Base-by-base conservation (phyloP, 2,329 filamentous ascomycete species). In the Hymenoscyphus occultus region DNA sequence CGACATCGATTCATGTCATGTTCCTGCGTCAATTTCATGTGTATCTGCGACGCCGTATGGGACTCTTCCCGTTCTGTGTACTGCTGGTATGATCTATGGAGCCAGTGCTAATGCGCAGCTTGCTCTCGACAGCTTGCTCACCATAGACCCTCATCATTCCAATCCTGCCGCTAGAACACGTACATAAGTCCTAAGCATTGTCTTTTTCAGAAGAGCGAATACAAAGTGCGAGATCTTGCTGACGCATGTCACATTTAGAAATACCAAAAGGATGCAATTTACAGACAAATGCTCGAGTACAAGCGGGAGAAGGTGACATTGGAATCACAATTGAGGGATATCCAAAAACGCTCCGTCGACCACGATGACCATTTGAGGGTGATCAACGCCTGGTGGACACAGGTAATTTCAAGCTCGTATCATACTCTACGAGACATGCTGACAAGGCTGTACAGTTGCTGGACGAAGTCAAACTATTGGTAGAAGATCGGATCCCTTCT, bases 261-360 rank as follows among this genome's bases (percentile, higher is more conserved):
- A 76, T 95, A 90, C 74, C 91, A 94, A 80, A 99, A 98, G 80
- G 95, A 97, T 81, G 95, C 95, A 69, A 97, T 99, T 76, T 90
- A 91, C 74, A 92, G 96, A 65, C 94, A 97, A 80, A 97, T 99
- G 93, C 91, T 93, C 76, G 95, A 98, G 79, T 97, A 96, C 79
- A 97, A 96, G 80, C 89, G 95, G 72, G 92, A 96, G 76, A 93
- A 93, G 76, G 83, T 85, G 65, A 90, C 90, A 51, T 81, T 96
- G 68, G 93, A 98, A 80, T 83, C 86, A 65, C 90, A 91, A 74
- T 82, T 97, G 67, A 89, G 89, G 75, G 91, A 96, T 70, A 81
- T 96, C 68, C 86, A 91, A 70, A 93, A 92, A 76, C 86, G 87
- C 74, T 86, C 90, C 39, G 84, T 86, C 68, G 88, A 95, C 78